Evolutionary conservation across 2,329 filamentous ascomycete genomes (phyloP), one percentile per base, ranked within the genome.

Genomic region (Penicillium capsulatum): DNA sequence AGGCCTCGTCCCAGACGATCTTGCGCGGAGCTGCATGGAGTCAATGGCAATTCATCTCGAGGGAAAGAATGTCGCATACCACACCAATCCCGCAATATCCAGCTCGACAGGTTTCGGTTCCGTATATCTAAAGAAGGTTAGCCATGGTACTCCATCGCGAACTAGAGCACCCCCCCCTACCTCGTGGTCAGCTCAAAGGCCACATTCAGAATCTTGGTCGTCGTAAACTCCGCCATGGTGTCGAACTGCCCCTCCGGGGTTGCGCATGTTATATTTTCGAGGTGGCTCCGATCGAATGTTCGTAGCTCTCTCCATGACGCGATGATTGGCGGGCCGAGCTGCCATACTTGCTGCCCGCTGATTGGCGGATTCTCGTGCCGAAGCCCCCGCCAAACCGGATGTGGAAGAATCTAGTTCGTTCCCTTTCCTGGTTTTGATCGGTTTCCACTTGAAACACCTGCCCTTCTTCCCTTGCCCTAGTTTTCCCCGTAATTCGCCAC

Each of bases 41-140:
- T 28, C 26, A 28, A 24, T 16, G 5, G 9, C 19, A 22, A 9
- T 22, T 5, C 19, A 22, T 22, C n/a, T n/a, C n/a, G 19, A 22
- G 19, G 9, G 5, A 5, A 5, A 22, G 9, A 14, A n/a, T 28
- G 9, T 33, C 14, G 13, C 35, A 13, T 36, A 44, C 41, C 41
- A 44, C 7, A 44, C 17, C 15, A 44, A 33, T 9, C 41, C 41
- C 13, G 31, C 34, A 4, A 36, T 30, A 27, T 44, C 36, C 30
- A 44, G 14, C 20, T 40, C 41, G 14, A 44, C 41, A 5, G 41
- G 36, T 13, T 30, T 28, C 33, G 36, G 41, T 13, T 44, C 36
- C 3, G 17, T 17, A 34, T 44, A 44, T 11, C 41, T 44, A 22
- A 3, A 17, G 19, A 17, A 17, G 20, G 3, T 29, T 40, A 26